These are phyloP conservation scores for Fusarium nodosum DNA, from an alignment of 2,329 filamentous ascomycete species.

Conservation along the genomic window DNA sequence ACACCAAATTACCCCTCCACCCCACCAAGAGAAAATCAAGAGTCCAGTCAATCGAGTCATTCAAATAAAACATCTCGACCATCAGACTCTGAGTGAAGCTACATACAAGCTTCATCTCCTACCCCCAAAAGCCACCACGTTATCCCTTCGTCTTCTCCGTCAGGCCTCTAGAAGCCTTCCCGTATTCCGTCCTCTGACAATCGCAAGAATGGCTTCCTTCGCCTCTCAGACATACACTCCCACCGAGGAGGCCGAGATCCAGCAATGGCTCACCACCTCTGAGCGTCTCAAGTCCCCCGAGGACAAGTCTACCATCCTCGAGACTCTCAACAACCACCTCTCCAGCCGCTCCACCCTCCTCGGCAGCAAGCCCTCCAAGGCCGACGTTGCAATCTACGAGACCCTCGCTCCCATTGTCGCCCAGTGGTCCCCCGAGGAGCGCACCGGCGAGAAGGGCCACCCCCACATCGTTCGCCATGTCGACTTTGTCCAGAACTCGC, in stretches of 20 bases:
- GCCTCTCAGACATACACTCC: conserved; percentile 77
- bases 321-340: conserved; percentile 87
- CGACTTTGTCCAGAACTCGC: conserved; percentile 94
- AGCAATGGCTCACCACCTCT: conserved; percentile 87
- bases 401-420: conserved; percentile 81
- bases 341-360: conserved; percentile 90
- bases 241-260: conserved; percentile 86
- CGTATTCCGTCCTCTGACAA: conserved; percentile 53
- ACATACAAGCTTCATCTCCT: conserved; percentile 45
- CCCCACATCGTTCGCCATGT: conserved; percentile 92
- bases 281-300: conserved; percentile 71
- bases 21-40: conserved; percentile 46
- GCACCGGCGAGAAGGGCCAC: conserved; percentile 88
- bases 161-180: conserved; percentile 54
- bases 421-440: conserved; percentile 85
- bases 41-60: conserved; percentile 24
- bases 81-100: conserved; percentile 44
- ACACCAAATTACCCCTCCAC: conserved; percentile 42
- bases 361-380: conserved; percentile 88
- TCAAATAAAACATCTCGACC: conserved; percentile 5
- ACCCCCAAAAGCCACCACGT: conserved; percentile 53
- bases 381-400: conserved; percentile 87
- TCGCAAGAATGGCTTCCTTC: conserved; percentile 73
- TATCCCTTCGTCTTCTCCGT: conserved; percentile 58
- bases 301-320: conserved; percentile 77